phyloP scores from a whole-genome alignment of 2,329 filamentous ascomycete species.

The Stemphylium vesicarium region DNA sequence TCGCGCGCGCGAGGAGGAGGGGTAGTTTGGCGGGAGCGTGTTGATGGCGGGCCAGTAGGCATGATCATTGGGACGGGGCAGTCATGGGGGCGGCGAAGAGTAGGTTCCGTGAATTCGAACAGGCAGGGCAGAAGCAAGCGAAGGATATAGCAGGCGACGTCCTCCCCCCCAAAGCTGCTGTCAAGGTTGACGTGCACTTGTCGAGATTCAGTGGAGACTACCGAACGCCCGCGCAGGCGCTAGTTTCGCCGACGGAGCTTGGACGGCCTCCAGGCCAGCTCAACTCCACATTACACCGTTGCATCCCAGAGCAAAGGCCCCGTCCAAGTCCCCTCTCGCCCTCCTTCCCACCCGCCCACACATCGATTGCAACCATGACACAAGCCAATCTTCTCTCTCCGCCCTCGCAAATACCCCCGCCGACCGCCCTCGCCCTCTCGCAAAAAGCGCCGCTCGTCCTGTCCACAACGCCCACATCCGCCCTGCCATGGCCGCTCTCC shows the following conservation, averaged over 20 bases:
- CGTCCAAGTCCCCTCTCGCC: slow-evolving; percentile 2
- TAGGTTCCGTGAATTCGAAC: no score
- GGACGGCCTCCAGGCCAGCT: slow-evolving; percentile 13
- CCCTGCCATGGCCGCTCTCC: slow-evolving; percentile 59
- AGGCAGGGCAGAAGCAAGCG: no score
- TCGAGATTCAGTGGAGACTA: slow-evolving; percentile 1
- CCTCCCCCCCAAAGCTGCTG: neutral
- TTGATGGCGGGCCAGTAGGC: slow-evolving; percentile 35
- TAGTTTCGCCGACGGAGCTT: slow-evolving; percentile 29
- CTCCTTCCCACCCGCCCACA: neutral
- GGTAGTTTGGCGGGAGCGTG: slow-evolving; percentile 34
- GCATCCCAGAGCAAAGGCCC: slow-evolving; percentile 1
- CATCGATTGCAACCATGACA: slow-evolving; percentile 31
- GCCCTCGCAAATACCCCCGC: slow-evolving; percentile 49
- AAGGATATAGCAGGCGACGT: no score
- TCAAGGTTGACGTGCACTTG: slow-evolving; percentile 18
- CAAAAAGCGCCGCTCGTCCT: slow-evolving; percentile 54
- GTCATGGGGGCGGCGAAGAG: slow-evolving; percentile 16
- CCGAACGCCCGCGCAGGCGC: slow-evolving; percentile 3
- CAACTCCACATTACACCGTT: slow-evolving; percentile 14
- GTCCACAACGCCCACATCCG: slow-evolving; percentile 47
- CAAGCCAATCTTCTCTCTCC: slow-evolving; percentile 49
- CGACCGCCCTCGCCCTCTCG: slow-evolving; percentile 54
- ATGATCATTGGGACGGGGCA: slow-evolving; percentile 37
- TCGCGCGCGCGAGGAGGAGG: slow-evolving; percentile 37